These are phyloP conservation scores for Coriolopsis trogii DNA, from an alignment of 1,284 basidiomycete species.

Conservation along the genomic window DNA sequence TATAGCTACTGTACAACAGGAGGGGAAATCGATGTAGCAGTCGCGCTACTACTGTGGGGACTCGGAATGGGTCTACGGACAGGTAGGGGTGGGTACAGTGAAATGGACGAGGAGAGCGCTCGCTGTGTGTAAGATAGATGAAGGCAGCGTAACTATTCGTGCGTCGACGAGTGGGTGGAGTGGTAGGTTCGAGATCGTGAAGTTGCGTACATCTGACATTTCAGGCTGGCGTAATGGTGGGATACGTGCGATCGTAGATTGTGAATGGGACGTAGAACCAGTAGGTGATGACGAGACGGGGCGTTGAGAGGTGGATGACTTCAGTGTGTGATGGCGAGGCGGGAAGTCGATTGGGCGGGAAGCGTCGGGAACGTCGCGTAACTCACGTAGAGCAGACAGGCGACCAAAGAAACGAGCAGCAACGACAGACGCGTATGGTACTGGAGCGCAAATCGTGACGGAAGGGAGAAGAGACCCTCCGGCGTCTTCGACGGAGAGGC, in stretches of 20 bases:
- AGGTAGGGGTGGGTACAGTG: no score
- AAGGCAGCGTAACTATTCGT: no score
- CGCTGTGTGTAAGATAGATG: no score
- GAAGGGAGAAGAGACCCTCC: background rate
- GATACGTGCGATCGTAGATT: no score
- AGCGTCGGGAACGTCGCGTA: constrained; percentile 3
- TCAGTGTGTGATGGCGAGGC: background rate
- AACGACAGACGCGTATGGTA: constrained; percentile 10
- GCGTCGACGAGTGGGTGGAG: no score
- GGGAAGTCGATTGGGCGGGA: constrained; percentile 5
- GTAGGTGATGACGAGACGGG: background rate
- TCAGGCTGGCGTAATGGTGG: no score
- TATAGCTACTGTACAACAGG: background rate
- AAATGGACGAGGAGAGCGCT: no score
- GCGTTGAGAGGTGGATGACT: background rate
- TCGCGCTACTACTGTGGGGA: background rate
- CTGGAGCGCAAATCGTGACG: background rate
- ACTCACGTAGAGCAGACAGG: constrained; percentile 15
- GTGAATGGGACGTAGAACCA: background rate
- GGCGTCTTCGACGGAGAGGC: background rate
- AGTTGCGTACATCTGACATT: no score
- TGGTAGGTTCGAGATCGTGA: no score
- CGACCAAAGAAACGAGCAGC: constrained; percentile 9
- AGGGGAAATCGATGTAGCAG: background rate
- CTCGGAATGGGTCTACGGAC: no score